Percentiles rank a stretch among this genome's conserved stretches.
Conservation (phyloP, 331 rosid genomes). For the Rosa hybrid region DNA sequence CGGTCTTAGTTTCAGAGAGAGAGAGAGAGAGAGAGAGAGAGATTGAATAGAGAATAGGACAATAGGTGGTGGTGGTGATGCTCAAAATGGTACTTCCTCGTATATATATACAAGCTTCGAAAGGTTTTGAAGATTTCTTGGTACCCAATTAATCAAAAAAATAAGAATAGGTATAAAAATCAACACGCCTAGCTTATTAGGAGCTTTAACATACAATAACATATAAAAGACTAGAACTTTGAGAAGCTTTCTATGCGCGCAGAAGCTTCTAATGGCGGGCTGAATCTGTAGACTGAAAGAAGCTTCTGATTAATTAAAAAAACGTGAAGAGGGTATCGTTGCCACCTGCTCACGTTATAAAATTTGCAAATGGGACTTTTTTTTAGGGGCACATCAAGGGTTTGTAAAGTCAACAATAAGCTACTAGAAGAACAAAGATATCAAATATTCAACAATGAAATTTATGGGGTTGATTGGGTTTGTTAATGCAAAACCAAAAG, state of each 20-base stretch:
- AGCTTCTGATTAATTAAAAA: slow-evolving; percentile 13
- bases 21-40: slow-evolving; percentile 11
- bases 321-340: neutral
- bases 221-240: neutral
- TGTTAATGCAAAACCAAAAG: neutral
- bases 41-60: neutral
- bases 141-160: slow-evolving; percentile 11
- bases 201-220: neutral
- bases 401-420: slow-evolving; percentile 7
- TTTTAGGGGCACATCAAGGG: neutral
- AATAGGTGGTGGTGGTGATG: neutral
- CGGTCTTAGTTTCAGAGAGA: neutral
- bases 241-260: neutral
- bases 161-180: neutral
- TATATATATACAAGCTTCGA: neutral
- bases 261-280: slow-evolving; percentile 11
- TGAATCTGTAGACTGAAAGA: neutral
- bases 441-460: neutral
- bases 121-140: slow-evolving; percentile 7
- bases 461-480: neutral
- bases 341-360: neutral
- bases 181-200: neutral
- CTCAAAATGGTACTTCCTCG: neutral
- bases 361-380: neutral
- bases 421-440: neutral